Base-by-base conservation (phyloP, 371 early-diverging fungal genomes). In the Rhizopus sp. region DNA sequence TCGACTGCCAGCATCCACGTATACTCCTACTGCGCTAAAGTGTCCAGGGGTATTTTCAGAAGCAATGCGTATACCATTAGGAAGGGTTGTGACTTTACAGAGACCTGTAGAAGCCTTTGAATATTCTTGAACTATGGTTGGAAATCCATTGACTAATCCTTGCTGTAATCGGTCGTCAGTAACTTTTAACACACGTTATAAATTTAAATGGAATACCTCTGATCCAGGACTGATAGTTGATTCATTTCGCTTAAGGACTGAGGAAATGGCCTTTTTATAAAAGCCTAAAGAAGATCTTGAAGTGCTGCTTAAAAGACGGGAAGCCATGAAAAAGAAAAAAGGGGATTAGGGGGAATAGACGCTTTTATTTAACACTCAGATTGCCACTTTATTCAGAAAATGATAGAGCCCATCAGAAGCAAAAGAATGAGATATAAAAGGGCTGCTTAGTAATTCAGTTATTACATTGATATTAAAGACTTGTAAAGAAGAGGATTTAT, bases 1-100 rank as follows among this genome's bases (percentile, higher is more conserved):
- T 42, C 93, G 78, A 52, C 93, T 90, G 30, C 97, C 96, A 5
- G 92, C 90, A 63, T 96, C 91, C 7, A 96, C 86, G 64, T 90
- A 94, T 10, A 94, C 89, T 38, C 96, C 97, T 6, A 91, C 73
- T 0, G 92, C 88, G 3, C 90, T 84, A 72, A 97, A 96, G 67
- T 96, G 95, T 4, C 95, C 95, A 4, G 90, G 91, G 12, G 84
- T 83, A 41, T 81, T 83, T 68, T 89, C 86, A 3, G 93, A 88
- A 4, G 91, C 88, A 6, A 98, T 88, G 0, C 91, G 84, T 33
- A 98, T 67, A 4, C 96, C 98, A 69, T 96, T 96, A 8, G 88
- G 76, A 4, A 96, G 82, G 23, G 88, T 88, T 13, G 95, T 91
- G 12, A 92, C 76, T 47, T 72, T 69, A 55, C 74, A 68, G 9